Base-by-base conservation (phyloP, 1,139 yeast genomes). In the Candida tropicalis region DNA sequence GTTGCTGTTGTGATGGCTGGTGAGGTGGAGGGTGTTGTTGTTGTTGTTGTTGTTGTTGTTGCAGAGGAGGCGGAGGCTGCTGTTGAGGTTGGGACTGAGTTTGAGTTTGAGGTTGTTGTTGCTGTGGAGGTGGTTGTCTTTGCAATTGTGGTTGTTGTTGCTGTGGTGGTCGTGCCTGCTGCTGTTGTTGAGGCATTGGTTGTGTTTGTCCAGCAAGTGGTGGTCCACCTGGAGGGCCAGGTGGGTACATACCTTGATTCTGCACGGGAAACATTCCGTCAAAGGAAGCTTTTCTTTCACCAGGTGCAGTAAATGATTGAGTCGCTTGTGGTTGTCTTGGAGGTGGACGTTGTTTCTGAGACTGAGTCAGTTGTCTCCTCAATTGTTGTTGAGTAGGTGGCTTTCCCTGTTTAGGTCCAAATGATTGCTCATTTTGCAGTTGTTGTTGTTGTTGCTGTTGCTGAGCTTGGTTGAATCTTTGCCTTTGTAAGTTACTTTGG, bases 401-500 rank as follows among this genome's bases (percentile, higher is more conserved):
- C 15, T 35, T 35, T 8, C 12, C 27, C 6, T 23, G 22, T 12
- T 16, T 24, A 2, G 12, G 22, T 24, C 24, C 7, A 9, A 31
- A 10, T 9, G 35, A 31, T 18, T 11, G 35, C 3, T 31, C 35
- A n/a, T 18, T 18, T 17, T 35, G 38, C 17, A 15, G 38, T 27
- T 27, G 29, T 15, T 37, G 43, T 18, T 27, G 45, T 16, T 31
- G 44, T 32, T 47, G 54, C 10, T 44, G 45, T 31, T 48, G 55
- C 15, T 50, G 49, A 26, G 48, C 56, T 13, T 51, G 53, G 24
- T 45, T 39, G 37, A 55, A 56, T 42, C 60, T 66, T 26, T 58
- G 58, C 46, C 58, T 54, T 40, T 60, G 67, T 31, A 57, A 38
- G 44, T 59, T 56, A 40, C 61, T 60, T 41, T 59, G 66, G 44